Base-by-base conservation (phyloP, 2,329 filamentous ascomycete species). In the Pseudocercospora cruenta region DNA sequence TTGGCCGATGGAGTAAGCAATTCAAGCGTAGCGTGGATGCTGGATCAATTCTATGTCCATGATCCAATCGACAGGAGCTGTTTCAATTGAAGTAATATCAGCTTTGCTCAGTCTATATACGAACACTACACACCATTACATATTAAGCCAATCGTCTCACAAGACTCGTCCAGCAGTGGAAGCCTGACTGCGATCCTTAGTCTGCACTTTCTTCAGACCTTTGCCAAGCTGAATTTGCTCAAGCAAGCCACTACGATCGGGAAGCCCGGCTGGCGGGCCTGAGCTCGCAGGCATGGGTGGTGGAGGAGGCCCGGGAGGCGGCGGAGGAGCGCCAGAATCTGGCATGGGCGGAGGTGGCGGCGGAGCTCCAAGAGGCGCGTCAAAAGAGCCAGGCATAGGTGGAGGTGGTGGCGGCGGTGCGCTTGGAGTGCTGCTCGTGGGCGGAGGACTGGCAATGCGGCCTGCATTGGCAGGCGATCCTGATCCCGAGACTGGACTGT, bases 191-290 rank as follows among this genome's bases (percentile, higher is more conserved):
- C 89, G 90, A 79, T 99, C 95, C 79, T 92, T 94, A 0, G 95
- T 98, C 78, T 90, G 83, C 24, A 93, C 93, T 85, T 98, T 98
- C 83, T 86, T 93, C 76, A 99, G 82, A 2, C 88, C 80, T 79
- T 80, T 93, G 51, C 95, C 94, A 68, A 88, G 81, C 76, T 94
- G 89, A 68, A 99, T 98, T 77, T 97, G 88, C 66, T 89, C 89
- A 69, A 99, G 79, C 74, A 99, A 84, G 0, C 88, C 87, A 67
- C 86, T 82, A 26, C 84, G 81, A 70, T 80, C 71, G 3, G 75
- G 71, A 54, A 70, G 65, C 22, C 68, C 70, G 24, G 84, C 69
- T 21, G 86, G 74, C 31, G 85, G 82, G 21, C 58, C 64, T 16
- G 61, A 54, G 5, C 57, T 39, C 10, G 70, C 69, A 31, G 67